Conservation (phyloP, 2,329 filamentous ascomycete genomes). For the Zymoseptoria pseudotritici region DNA sequence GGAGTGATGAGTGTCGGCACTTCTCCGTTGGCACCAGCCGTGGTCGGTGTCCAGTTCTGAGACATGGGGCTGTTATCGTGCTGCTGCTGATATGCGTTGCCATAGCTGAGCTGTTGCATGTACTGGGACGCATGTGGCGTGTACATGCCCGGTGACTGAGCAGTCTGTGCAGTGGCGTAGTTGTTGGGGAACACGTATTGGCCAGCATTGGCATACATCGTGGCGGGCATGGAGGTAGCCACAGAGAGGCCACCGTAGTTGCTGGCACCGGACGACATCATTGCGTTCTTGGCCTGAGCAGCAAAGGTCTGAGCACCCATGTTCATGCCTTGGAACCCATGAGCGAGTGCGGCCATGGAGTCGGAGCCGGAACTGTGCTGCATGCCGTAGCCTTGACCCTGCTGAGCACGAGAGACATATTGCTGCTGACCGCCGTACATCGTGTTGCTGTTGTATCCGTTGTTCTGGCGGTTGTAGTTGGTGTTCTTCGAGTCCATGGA, state of each 20-base stretch:
- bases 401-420: slow-evolving; percentile 25
- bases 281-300: slow-evolving; percentile 28
- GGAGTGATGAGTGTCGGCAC: slow-evolving; percentile 46
- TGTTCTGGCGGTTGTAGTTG: slow-evolving; percentile 25
- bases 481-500: slow-evolving; percentile 29
- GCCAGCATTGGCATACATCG: slow-evolving; percentile 25
- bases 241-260: slow-evolving; percentile 25
- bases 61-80: slow-evolving; percentile 42
- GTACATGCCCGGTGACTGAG: slow-evolving; percentile 38
- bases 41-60: slow-evolving; percentile 37
- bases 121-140: slow-evolving; percentile 36
- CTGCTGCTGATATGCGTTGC: slow-evolving; percentile 34
- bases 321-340: slow-evolving; percentile 35
- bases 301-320: slow-evolving; percentile 29
- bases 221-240: slow-evolving; percentile 22
- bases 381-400: slow-evolving; percentile 29
- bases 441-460: slow-evolving; percentile 23
- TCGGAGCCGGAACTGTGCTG: slow-evolving; percentile 25
- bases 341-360: slow-evolving; percentile 31
- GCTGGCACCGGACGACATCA: slow-evolving; percentile 22
- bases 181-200: slow-evolving; percentile 29
- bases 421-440: slow-evolving; percentile 25
- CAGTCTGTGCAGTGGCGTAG: slow-evolving; percentile 22
- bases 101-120: slow-evolving; percentile 37
- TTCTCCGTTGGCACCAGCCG: slow-evolving; percentile 38